Base-by-base conservation (phyloP, 2,329 filamentous ascomycete genomes). In the Drechslerella dactyloides region DNA sequence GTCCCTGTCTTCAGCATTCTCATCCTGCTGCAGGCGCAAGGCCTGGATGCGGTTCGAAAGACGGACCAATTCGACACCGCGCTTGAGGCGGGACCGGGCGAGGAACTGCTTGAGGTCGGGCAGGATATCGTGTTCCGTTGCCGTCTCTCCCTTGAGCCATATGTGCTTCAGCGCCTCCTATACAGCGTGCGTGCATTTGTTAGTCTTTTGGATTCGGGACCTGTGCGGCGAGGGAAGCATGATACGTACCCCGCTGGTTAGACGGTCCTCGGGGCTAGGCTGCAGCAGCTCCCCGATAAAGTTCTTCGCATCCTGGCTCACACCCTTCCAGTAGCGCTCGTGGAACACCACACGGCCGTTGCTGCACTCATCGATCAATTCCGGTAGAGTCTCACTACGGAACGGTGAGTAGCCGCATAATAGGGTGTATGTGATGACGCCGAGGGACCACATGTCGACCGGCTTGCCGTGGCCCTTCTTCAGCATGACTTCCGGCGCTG, bases 391-490 rank as follows among this genome's bases (percentile, higher is more conserved):
- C 82, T 99, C 94, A 73, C 92, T 94, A 76, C 94, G 89, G 86
- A 99, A 99, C 19, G 94, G 94, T 50, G 93, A 97, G 83, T 99
- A 99, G 76, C 94, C 94, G 79, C 96, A 99, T 57, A 99, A 89
- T 27, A 99, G 85, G 15, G 94, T 99, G 82, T 99, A 99, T 46
- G 94, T 97, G 78, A 99, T 99, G 78, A 99, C 94, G 74, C 94
- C 94, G 81, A 99, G 85, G 1, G 94, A 97, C 94, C 94, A 99
- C 91, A 99, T 96, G 79, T 99, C 94, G 35, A 97, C 94, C 2
- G 94, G 91, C 81, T 97, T 99, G 79, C 94, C 94, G 79, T 99
- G 96, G 19, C 94, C 94, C 78, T 91, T 88, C 84, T 97, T 97
- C 75, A 96, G 84, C 94, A 99, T 99, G 69, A 99, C 93, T 80